A percentile compares a stretch with the other conserved stretches of the same genome.
phyloP scores from a whole-genome alignment of 2,329 filamentous ascomycete genomes.

The Paecilomyces niveus region DNA sequence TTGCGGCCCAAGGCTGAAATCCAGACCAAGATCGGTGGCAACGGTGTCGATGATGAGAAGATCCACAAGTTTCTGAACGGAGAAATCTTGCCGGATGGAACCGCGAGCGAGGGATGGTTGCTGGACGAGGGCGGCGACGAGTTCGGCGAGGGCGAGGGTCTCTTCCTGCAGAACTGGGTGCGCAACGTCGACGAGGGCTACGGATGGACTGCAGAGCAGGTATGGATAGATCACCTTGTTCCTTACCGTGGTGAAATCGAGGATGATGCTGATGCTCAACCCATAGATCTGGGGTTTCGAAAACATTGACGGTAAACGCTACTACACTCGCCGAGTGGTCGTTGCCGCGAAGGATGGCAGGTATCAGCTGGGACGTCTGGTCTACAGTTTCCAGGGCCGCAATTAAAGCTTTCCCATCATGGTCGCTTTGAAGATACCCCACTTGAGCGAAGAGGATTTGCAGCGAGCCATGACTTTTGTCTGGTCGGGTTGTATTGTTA shows the following conservation, averaged over 20 bases:
- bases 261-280: background rate
- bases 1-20: slow-evolving; percentile 28
- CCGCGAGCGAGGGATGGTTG: slow-evolving; percentile 53
- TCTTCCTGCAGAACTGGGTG: slow-evolving; percentile 44
- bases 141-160: slow-evolving; percentile 35
- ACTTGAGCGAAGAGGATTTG: background rate
- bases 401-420: slow-evolving; percentile 3
- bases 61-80: slow-evolving; percentile 33
- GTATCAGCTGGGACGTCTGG: slow-evolving; percentile 30
- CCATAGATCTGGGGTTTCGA: slow-evolving; percentile 42
- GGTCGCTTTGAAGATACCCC: background rate
- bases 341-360: slow-evolving; percentile 29
- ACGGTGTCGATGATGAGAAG: slow-evolving; percentile 30
- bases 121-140: slow-evolving; percentile 43
- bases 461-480: background rate
- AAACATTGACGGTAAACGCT: slow-evolving; percentile 31
- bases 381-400: slow-evolving; percentile 30
- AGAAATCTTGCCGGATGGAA: slow-evolving; percentile 45
- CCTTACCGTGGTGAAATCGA: background rate
- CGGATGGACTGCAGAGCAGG: slow-evolving; percentile 50
- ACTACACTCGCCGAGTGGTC: slow-evolving; percentile 36
- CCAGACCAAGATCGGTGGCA: slow-evolving; percentile 28
- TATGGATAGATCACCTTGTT: slow-evolving; percentile 13
- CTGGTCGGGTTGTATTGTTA: background rate
- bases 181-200: slow-evolving; percentile 36